Percentiles rank a stretch among this genome's conserved stretches.
phyloP scores from a whole-genome alignment of 139 green algal genomes.

The Deuterostichococcus epilithicus region DNA sequence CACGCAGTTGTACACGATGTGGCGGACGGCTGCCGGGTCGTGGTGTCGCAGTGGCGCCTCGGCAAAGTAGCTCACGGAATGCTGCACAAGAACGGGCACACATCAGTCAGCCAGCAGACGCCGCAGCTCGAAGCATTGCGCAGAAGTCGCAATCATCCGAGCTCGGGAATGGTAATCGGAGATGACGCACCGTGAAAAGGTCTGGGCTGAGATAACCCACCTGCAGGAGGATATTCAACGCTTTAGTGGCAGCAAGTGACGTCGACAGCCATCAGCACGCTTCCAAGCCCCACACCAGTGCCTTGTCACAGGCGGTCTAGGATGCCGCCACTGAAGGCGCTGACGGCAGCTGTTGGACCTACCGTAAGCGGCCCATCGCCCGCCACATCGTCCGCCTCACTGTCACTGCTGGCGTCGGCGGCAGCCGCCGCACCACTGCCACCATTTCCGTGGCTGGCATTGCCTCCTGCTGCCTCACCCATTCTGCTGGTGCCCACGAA shows the following conservation, averaged over 20 bases:
- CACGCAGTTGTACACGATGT: constrained; percentile 60
- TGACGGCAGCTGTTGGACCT: too few relatives aligned
- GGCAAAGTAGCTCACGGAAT: constrained; percentile 96
- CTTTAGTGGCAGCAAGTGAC: too few relatives aligned
- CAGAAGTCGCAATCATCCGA: too few relatives aligned
- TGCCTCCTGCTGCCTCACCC: neutral
- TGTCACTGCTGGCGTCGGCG: neutral
- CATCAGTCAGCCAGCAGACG: too few relatives aligned
- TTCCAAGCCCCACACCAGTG: too few relatives aligned
- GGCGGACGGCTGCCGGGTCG: constrained; percentile 24
- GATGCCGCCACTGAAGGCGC: too few relatives aligned
- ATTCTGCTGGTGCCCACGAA: constrained; percentile 11
- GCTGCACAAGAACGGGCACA: constrained; percentile 12
- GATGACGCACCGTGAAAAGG: constrained; percentile 68
- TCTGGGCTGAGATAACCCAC: constrained; percentile 96
- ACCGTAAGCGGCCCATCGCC: constrained; percentile 15
- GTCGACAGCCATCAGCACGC: too few relatives aligned
- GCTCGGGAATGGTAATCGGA: too few relatives aligned
- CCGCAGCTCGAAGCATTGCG: too few relatives aligned
- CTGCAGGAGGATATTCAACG: too few relatives aligned
- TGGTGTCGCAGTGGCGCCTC: constrained; percentile 86
- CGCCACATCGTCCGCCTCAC: neutral
- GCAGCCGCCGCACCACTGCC: constrained; percentile 1
- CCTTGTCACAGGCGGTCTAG: too few relatives aligned
- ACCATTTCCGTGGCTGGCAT: neutral